Evolutionary conservation across 495 filamentous ascomycete genomes (phyloP).

Genomic region (Entonaema liquescens): DNA sequence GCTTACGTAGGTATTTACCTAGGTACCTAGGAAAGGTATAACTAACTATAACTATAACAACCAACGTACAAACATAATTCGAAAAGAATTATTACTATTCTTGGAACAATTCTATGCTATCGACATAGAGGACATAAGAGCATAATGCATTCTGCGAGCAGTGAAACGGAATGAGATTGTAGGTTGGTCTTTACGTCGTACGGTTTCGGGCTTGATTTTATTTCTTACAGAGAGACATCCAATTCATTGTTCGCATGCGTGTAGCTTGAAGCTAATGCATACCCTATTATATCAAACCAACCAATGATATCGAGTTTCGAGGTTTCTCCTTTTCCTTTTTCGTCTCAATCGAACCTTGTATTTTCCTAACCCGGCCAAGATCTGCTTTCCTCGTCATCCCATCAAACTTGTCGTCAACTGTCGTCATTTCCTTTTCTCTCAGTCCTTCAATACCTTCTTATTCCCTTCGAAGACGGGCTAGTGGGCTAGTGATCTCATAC

Average conservation of each 20-base stretch:
- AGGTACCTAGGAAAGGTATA: too few species aligned
- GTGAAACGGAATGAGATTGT: not conserved
- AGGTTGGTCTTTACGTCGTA: conserved; percentile 9
- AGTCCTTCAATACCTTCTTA: conserved; percentile 17
- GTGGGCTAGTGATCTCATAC: conserved; percentile 9
- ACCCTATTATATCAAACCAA: conserved; percentile 1
- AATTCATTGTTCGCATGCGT: conserved; percentile 27
- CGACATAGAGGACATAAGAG: not conserved
- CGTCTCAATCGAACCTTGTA: conserved; percentile 33
- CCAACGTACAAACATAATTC: too few species aligned
- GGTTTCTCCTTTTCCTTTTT: conserved; percentile 35
- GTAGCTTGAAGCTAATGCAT: conserved; percentile 1
- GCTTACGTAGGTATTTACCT: not conserved
- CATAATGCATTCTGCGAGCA: not conserved
- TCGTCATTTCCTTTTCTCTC: conserved; percentile 34
- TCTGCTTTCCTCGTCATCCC: not conserved
- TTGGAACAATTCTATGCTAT: not conserved
- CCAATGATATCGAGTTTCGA: conserved; percentile 22
- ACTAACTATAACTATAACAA: too few species aligned
- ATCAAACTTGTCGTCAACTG: too few species aligned
- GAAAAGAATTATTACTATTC: too few species aligned
- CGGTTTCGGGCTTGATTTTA: conserved; percentile 22
- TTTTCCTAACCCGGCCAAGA: not conserved
- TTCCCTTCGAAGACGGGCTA: not conserved
- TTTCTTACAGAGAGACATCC: conserved; percentile 11